Conservation (phyloP, 2,329 filamentous ascomycete genomes). For the Colletotrichum sp. region DNA sequence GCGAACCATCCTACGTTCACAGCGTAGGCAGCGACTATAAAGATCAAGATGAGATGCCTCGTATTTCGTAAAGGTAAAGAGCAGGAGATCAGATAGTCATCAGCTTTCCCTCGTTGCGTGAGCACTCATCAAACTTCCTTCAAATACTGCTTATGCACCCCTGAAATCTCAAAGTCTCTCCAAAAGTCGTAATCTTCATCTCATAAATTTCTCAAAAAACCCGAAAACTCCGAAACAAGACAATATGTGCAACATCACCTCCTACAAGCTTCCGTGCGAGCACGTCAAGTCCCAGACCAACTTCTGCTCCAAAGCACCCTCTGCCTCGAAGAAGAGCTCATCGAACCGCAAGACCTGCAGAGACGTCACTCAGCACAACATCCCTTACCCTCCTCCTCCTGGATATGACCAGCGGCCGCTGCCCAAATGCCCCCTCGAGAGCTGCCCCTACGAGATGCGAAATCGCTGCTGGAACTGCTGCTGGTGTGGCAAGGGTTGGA, state of each 20-base stretch:
- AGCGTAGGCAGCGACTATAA: neutral
- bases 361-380: conserved; percentile 45
- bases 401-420: conserved; percentile 37
- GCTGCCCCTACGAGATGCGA: conserved; percentile 55
- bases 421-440: conserved; percentile 49
- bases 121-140: neutral
- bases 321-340: conserved; percentile 26
- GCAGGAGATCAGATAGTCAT: neutral
- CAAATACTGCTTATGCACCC: neutral
- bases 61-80: neutral
- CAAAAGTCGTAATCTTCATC: neutral
- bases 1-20: neutral
- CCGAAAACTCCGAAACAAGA: neutral
- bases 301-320: conserved; percentile 49
- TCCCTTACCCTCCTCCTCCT: conserved; percentile 53
- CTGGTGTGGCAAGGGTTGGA: conserved; percentile 61
- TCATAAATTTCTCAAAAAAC: neutral
- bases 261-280: conserved; percentile 56
- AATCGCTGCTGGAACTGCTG: conserved; percentile 60
- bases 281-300: conserved; percentile 50
- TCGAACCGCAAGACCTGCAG: conserved; percentile 43
- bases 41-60: neutral
- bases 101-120: neutral
- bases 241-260: conserved; percentile 55
- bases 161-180: neutral